These are phyloP conservation scores for Xylaria castorea DNA, from an alignment of 495 filamentous ascomycete genomes.

Conservation along the genomic window DNA sequence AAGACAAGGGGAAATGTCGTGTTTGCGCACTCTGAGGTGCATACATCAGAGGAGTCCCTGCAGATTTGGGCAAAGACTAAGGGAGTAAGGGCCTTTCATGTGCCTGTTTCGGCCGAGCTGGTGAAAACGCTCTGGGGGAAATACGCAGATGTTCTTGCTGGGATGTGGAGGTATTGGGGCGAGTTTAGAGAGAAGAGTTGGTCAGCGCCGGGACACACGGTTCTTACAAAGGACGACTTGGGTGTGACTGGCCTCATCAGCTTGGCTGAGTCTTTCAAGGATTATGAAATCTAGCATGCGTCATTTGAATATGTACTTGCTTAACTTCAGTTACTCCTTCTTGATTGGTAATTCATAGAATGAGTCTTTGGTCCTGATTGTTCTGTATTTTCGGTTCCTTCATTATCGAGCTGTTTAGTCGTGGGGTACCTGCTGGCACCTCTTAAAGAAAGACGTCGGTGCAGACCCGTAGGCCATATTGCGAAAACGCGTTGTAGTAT, in stretches of 20 bases:
- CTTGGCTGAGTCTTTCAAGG: constrained; percentile 19
- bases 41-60: constrained; percentile 45
- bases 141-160: constrained; percentile 4
- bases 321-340: background rate
- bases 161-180: constrained; percentile 29
- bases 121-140: constrained; percentile 3
- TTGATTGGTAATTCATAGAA: background rate
- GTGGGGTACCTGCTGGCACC: background rate
- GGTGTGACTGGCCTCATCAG: constrained; percentile 21
- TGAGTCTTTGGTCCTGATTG: background rate
- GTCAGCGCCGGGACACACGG: constrained; percentile 20
- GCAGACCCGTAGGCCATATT: background rate
- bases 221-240: constrained; percentile 24
- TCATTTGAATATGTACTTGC: constrained; percentile 2
- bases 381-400: background rate
- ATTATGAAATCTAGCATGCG: background rate
- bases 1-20: constrained; percentile 45
- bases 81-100: constrained; percentile 36
- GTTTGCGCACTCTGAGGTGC: constrained; percentile 36
- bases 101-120: constrained; percentile 27
- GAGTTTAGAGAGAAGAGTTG: constrained; percentile 22
- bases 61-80: constrained; percentile 45
- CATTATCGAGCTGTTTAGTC: background rate
- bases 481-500: background rate
- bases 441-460: background rate